phyloP scores from a whole-genome alignment of 2,329 filamentous ascomycete species.

The Pezicula carpinea region DNA sequence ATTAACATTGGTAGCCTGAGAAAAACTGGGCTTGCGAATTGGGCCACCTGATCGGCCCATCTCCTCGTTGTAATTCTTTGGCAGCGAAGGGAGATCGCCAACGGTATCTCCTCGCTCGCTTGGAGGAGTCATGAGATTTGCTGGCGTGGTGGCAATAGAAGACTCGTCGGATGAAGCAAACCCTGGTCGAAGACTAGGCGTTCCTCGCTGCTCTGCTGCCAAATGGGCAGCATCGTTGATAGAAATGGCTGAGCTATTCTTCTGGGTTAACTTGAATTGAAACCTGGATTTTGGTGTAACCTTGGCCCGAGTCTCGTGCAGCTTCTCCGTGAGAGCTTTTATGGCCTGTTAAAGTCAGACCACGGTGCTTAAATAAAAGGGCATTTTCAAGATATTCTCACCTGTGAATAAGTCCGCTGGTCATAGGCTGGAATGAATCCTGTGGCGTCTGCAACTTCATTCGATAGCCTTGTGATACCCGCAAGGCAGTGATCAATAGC shows the following conservation, averaged over 20 bases:
- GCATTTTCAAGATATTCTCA: conserved; percentile 31
- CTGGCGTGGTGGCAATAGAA: conserved; percentile 34
- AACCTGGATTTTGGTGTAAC: conserved; percentile 77
- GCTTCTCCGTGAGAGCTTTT: conserved; percentile 73
- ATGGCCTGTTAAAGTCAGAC: conserved; percentile 52
- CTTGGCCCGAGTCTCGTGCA: conserved; percentile 63
- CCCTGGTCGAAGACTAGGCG: conserved; percentile 26
- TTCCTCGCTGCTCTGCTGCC: conserved; percentile 41
- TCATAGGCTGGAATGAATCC: conserved; percentile 85
- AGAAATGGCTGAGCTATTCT: conserved; percentile 49
- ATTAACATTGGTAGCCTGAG: conserved; percentile 53
- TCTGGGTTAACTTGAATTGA: conserved; percentile 64
- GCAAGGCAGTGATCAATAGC: conserved; percentile 77
- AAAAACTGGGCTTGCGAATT: conserved; percentile 59
- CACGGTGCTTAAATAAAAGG: background rate
- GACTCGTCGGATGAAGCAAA: conserved; percentile 32
- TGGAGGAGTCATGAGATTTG: conserved; percentile 20
- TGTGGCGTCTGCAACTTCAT: conserved; percentile 78
- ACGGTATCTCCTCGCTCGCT: conserved; percentile 30
- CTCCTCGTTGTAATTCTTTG: conserved; percentile 55
- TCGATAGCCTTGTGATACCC: conserved; percentile 74
- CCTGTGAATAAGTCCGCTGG: conserved; percentile 78
- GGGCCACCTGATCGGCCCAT: conserved; percentile 36
- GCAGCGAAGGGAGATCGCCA: conserved; percentile 32
- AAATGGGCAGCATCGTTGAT: conserved; percentile 51